Base-by-base conservation (phyloP, 139 green algal species). In the Chlamydomonas sp. region DNA sequence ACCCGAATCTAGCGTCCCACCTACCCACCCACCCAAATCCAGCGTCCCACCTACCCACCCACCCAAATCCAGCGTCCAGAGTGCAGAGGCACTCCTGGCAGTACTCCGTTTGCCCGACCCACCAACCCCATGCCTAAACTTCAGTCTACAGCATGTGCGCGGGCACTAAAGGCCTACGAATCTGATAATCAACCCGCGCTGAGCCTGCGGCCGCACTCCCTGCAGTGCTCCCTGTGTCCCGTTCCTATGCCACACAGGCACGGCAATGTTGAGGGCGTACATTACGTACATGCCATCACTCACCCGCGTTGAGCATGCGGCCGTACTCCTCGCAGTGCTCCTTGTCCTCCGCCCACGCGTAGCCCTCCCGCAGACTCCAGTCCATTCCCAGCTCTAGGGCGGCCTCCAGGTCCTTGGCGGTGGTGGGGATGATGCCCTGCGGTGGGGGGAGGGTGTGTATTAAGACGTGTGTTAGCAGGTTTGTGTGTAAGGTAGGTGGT, bases 211-310 rank as follows among this genome's bases (percentile, higher is more conserved):
- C 97, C 97, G 31, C 31, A 49, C 31, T 49, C 31, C 31, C 31
- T 49, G 31, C 31, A 49, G 31, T 49, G 31, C 31, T 49, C 31
- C 12, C 3, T 9, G 76, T 5, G 6, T 81, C 16, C 67, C 67
- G 67, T 63, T 10, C n/a, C 18, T 8, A 4, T 61, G 74, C 49
- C 74, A 8, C 9, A 67, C 8, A 77, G 95, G 92, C 94, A 98
- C 98, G 69, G 97, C 97, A 83, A 98, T 98, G 93, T 99, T 99
- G 89, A 98, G 97, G 49, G 75, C 97, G 84, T 99, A 99, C 57
- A 99, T 94, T 3, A 99, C 90, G 63, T 98, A 94, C 97, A 99
- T 99, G 92, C 63, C 63, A 8, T 10, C 63, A 57, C 58, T 18
- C 60, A 90, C 85, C 85, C 76, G 85, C 97, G 77, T 87, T 93